Evolutionary conservation across 2,329 filamentous ascomycete genomes (phyloP), one percentile per base, ranked within the genome.

Genomic region (Pseudodiploospora longispora): DNA sequence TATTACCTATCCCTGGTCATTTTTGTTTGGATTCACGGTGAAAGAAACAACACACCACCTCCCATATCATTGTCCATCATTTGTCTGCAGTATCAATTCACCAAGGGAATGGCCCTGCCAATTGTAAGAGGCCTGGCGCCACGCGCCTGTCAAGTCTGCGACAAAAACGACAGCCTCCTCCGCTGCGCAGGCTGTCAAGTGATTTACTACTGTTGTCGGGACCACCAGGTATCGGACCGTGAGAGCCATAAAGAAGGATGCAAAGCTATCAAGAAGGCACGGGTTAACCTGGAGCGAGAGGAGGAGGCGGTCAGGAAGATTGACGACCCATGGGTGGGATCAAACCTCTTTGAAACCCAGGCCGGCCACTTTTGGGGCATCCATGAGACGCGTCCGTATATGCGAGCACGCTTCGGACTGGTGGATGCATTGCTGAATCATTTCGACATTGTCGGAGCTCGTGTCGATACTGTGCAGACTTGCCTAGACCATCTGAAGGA

Each of bases 331-430:
- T 40, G 59, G 5, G 55, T 48, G 1, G 53, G 59, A 0, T 53
- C 51, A 5, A 59, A 66, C 39, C 46, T 59, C 36, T 75, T 72
- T 46, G 62, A 67, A 45, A 58, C 54, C 0, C 10, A 50, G 1
- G 60, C 61, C 10, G 70, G 70, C 31, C 52, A 50, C 19, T 75
- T 76, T 50, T 74, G 68, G 66, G 56, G 55, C 6, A 55, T 69
- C 19, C 2, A 48, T 2, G 55, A 57, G 32, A 74, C 71, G 3
- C 62, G 66, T n/a, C 48, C 58, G 8, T 76, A 73, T 50, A 72
- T 74, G 69, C 51, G 62, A 19, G 50, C 54, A 4, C 55, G 56
- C 3, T 63, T 53, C 41, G 50, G 36, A 0, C 44, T 69, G 3
- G 59, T 59, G 4, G 53, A 65, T 12, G 47, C 52, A 1, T 19